phyloP scores from a whole-genome alignment of 768 basidiomycete genomes.

The Leccinum disarticulatum region DNA sequence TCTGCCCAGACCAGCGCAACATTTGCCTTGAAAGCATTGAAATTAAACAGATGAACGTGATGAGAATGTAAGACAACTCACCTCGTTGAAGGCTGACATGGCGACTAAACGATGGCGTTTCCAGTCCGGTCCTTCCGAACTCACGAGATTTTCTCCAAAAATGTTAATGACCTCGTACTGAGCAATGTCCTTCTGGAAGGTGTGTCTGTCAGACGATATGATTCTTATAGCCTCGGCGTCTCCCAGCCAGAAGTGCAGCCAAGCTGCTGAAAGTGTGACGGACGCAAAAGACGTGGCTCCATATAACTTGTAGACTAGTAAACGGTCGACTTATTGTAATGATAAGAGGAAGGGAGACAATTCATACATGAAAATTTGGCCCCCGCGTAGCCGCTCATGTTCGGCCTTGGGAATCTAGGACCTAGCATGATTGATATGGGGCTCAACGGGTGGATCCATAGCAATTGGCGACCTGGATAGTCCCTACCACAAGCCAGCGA shows the following conservation, averaged over 20 bases:
- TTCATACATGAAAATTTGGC: constrained; percentile 39
- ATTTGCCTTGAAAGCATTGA: constrained; percentile 35
- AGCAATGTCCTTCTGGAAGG: constrained; percentile 36
- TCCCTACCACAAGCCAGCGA: constrained; percentile 4
- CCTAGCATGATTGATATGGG: constrained; percentile 27
- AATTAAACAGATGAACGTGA: neutral
- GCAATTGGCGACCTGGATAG: constrained; percentile 16
- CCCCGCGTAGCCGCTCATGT: constrained; percentile 34
- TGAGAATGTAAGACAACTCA: constrained; percentile 4
- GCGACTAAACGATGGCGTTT: constrained; percentile 44
- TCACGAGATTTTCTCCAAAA: constrained; percentile 46
- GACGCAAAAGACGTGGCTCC: constrained; percentile 42
- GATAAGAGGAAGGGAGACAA: no score
- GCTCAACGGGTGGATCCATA: constrained; percentile 37
- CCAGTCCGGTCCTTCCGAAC: constrained; percentile 45
- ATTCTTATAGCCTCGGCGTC: constrained; percentile 44
- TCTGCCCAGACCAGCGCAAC: constrained; percentile 50
- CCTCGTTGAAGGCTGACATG: constrained; percentile 53
- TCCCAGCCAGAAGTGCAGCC: constrained; percentile 41
- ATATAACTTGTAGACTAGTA: constrained; percentile 37
- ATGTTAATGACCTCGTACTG: constrained; percentile 44
- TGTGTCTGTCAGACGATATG: constrained; percentile 32
- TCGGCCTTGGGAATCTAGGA: constrained; percentile 35
- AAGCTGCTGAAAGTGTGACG: constrained; percentile 31
- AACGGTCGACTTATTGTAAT: neutral